These are phyloP conservation scores for Colletotrichum sp. DNA, from an alignment of 2,329 filamentous ascomycete genomes.

Conservation along the genomic window DNA sequence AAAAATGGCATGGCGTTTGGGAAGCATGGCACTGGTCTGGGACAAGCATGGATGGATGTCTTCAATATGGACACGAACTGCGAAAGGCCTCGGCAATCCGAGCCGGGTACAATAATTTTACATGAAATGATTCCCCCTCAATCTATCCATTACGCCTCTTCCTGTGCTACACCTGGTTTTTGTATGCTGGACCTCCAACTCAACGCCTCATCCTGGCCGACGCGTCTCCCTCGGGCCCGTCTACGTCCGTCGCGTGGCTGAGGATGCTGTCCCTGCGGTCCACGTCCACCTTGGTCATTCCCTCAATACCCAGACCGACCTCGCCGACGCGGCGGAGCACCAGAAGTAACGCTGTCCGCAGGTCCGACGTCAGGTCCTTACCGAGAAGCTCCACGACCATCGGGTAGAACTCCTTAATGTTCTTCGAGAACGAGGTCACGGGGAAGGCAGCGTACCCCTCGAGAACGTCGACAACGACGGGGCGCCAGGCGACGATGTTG, in stretches of 20 bases:
- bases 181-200: background rate
- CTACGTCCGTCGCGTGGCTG: conserved; percentile 35
- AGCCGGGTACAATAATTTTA: conserved; percentile 11
- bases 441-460: conserved; percentile 92
- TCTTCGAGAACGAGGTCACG: conserved; percentile 76
- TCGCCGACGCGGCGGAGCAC: conserved; percentile 86
- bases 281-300: conserved; percentile 42
- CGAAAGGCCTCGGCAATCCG: background rate
- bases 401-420: conserved; percentile 86
- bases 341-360: conserved; percentile 78
- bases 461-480: conserved; percentile 94
- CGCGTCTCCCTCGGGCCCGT: conserved; percentile 32
- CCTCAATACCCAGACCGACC: conserved; percentile 64
- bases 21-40: background rate
- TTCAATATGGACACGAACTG: conserved; percentile 19
- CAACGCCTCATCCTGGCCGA: conserved; percentile 29
- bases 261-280: conserved; percentile 45
- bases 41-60: background rate
- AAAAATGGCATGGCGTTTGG: background rate
- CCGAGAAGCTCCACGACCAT: conserved; percentile 81
- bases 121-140: conserved; percentile 9
- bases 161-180: background rate
- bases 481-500: conserved; percentile 96
- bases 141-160: conserved; percentile 18
- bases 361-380: conserved; percentile 80